Evolutionary conservation across 805 yeast species (phyloP), one percentile per base, ranked within the genome.

Genomic region (Pichia membranifaciens): DNA sequence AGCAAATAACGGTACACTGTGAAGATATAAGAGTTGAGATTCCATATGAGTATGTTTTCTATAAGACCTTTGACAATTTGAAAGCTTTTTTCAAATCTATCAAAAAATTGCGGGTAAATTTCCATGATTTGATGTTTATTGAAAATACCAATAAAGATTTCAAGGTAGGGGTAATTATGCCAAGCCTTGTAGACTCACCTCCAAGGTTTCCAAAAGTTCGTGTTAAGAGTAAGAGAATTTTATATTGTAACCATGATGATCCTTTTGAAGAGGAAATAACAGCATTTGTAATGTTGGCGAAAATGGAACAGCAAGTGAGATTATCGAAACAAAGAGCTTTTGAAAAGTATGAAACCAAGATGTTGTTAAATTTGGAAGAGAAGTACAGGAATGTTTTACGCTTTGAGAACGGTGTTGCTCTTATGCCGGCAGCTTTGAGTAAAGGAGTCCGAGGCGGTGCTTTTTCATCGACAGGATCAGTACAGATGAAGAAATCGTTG

Each of bases 181-280:
- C 68, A 16, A 51, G 72, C 41, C 53, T 64, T 2, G 66, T 60
- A 16, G 67, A 65, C n/a, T 62, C 68, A 0, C 73, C 77, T 0
- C 52, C 69, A 4, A 51, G 66, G 16, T 68, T 91, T 7, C 90
- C 90, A 13, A 68, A 66, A 18, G 65, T 87, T 2, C 72, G 75
- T 20, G 54, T 89, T 33, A 73, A 68, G 37, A 70, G 95, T 0
- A 70, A 70, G 5, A 69, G 76, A 36, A 71, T 87, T 52, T 70
- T 83, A 4, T 66, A 89, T 34, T 73, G 83, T 21, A 71, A 89
- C 52, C 96, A 87, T 47, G 95, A 87, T 62, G 97, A 91, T 64
- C 91, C 95, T 7, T 89, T 90, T 61, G 98, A 91, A 63, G 71
- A 81, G 7, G 82, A 87, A 55, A 66, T 90, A 41, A 75, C 78